phyloP scores from a whole-genome alignment of 371 early-diverging fungal species.

The Mortierella sp. region DNA sequence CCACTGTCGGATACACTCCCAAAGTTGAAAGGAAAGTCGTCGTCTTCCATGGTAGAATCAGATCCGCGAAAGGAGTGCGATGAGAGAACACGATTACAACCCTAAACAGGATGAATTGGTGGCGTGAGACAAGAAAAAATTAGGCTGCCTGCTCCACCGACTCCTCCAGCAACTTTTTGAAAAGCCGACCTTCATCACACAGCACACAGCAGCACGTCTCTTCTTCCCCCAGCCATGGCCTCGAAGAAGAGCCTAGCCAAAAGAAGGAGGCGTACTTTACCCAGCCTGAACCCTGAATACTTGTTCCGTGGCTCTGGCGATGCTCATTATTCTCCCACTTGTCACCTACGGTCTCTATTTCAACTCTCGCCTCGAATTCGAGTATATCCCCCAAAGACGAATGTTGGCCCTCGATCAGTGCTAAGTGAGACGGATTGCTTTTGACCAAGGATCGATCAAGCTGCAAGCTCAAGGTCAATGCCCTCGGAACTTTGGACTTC shows the following conservation, averaged over 20 bases:
- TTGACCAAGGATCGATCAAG: conserved; percentile 38
- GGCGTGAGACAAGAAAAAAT: conserved; percentile 16
- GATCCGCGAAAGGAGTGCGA: neutral
- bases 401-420: conserved; percentile 47
- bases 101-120: neutral
- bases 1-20: conserved; percentile 34
- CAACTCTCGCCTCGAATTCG: conserved; percentile 67
- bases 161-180: neutral
- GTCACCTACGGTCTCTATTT: conserved; percentile 72
- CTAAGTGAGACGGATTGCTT: conserved; percentile 25
- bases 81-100: no score
- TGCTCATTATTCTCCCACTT: conserved; percentile 69
- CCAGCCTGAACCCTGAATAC: conserved; percentile 55
- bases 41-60: conserved; percentile 18
- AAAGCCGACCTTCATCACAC: neutral
- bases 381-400: conserved; percentile 59
- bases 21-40: conserved; percentile 48
- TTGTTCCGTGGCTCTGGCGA: conserved; percentile 84
- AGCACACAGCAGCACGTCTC: neutral
- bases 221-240: conserved; percentile 3
- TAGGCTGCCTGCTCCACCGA: conserved; percentile 11
- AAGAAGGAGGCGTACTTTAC: conserved; percentile 29
- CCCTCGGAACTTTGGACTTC: conserved; percentile 69
- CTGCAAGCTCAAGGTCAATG: conserved; percentile 53
- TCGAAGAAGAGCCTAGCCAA: conserved; percentile 1